These are phyloP conservation scores for Hordeum vulgare DNA, from an alignment of 176 grass and related monocot genomes.

Conservation along the genomic window DNA sequence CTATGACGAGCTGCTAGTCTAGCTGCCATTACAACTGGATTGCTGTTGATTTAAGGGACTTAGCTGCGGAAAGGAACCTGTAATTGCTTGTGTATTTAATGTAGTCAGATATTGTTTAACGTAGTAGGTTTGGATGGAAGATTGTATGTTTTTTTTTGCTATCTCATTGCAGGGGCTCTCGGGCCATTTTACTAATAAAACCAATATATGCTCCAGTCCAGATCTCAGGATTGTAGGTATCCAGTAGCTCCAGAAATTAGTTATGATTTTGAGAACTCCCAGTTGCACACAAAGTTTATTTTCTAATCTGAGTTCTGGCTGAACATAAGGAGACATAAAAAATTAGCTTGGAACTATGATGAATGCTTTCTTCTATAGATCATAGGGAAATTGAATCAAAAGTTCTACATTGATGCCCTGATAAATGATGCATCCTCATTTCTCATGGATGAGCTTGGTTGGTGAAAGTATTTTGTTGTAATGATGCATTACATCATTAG, in stretches of 20 bases:
- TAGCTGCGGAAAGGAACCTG: not conserved
- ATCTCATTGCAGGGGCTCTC: not conserved
- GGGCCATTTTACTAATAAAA: not conserved
- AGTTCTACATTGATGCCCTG: not conserved
- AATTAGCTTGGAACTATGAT: not conserved
- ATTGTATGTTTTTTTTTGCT: not conserved
- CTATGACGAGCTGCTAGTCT: not conserved
- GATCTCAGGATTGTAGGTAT: not conserved
- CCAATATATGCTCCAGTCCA: conserved; percentile 5
- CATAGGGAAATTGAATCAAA: not conserved
- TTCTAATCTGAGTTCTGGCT: not conserved
- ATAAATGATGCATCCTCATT: not conserved
- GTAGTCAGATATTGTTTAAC: not conserved
- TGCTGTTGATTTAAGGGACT: not conserved
- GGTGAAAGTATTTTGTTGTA: not conserved
- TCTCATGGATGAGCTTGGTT: not conserved
- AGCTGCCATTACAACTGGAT: not conserved
- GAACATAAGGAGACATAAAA: not conserved
- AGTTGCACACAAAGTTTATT: not conserved
- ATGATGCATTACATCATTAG: not conserved
- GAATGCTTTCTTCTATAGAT: not conserved
- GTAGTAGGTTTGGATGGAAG: not conserved
- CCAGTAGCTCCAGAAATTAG: not conserved
- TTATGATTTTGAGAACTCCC: not conserved
- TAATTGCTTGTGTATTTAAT: not conserved